Base-by-base conservation (phyloP, 139 green algal genomes). In the Volvox reticuliferus region DNA sequence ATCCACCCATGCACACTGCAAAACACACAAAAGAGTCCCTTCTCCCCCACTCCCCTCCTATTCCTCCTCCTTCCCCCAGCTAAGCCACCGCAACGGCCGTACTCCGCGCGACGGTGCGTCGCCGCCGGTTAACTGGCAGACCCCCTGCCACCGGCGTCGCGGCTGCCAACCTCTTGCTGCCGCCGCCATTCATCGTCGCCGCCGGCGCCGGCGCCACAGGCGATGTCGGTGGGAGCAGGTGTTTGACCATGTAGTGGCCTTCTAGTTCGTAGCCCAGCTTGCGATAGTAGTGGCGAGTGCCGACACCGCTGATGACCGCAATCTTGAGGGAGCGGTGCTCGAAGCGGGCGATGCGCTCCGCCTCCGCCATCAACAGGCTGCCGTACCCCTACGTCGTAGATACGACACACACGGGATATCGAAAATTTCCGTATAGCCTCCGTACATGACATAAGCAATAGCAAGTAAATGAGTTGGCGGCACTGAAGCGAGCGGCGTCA, bases 181-280 rank as follows among this genome's bases (percentile, higher is more conserved):
- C 76, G 32, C 17, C 30, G 76, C 32, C 33, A 9, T 21, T 18
- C 32, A 14, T n/a, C 50, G 2, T 18, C 22, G 26, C n/a, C 61
- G 16, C n/a, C 81, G 33, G 65, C 50, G 26, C n/a, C 61, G n/a
- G 12, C 81, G 61, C 55, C n/a, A 3, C 55, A 30, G n/a, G 28
- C 28, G n/a, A 14, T 32, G 18, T 16, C 62, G 63, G 62, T 62
- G 33, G 12, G 33, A 26, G 50, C 67, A 97, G 88, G 16, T 78
- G 22, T 93, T 99, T 99, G 33, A 98, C 96, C 98, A 99, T 99
- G 95, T 99, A 99, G 17, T 96, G 96, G n/a, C 98, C 98, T 90
- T 99, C 97, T 79, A 99, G 94, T 87, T 99, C 93, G 86, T 99
- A 99, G 35, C 62, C 36, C 73, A 93, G 50, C 69, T 84, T 88